These are phyloP conservation scores for Arthrinium puccinioides DNA, from an alignment of 2,329 filamentous ascomycete species.

Conservation along the genomic window DNA sequence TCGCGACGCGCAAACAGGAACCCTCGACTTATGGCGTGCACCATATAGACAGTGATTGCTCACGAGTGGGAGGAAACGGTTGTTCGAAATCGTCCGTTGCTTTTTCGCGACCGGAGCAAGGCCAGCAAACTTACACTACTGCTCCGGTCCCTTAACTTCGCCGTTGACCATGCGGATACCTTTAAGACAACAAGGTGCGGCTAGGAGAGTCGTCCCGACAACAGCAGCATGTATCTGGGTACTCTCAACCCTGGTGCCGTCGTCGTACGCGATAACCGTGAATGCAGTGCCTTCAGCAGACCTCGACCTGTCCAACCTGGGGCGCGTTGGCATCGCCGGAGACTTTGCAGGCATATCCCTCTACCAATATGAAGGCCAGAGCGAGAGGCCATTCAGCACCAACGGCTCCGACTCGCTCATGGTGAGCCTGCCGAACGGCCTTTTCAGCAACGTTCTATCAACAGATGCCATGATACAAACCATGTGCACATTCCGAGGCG, in stretches of 20 bases:
- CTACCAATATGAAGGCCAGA: conserved; percentile 79
- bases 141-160: conserved; percentile 20
- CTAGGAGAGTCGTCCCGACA: conserved; percentile 20
- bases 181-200: conserved; percentile 32
- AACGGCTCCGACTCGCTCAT: conserved; percentile 81
- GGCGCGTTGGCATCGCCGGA: conserved; percentile 77
- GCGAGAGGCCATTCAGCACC: conserved; percentile 54
- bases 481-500: conserved; percentile 73
- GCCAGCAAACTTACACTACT: conserved; percentile 5
- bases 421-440: conserved; percentile 76
- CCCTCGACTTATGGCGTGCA: no score
- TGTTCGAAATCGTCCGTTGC: no score
- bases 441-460: conserved; percentile 64
- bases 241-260: conserved; percentile 31
- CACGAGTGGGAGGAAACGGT: no score
- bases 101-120: conserved; percentile 16
- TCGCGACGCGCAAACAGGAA: no score
- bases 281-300: conserved; percentile 58
- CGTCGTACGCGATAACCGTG: conserved; percentile 49
- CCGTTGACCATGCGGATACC: conserved; percentile 45
- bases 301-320: conserved; percentile 71
- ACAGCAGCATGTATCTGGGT: conserved; percentile 27
- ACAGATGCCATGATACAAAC: conserved; percentile 80
- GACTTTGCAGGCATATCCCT: conserved; percentile 89
- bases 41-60: no score